Evolutionary conservation across 2,329 filamentous ascomycete genomes (phyloP).

Genomic region (Xylaria sp.): DNA sequence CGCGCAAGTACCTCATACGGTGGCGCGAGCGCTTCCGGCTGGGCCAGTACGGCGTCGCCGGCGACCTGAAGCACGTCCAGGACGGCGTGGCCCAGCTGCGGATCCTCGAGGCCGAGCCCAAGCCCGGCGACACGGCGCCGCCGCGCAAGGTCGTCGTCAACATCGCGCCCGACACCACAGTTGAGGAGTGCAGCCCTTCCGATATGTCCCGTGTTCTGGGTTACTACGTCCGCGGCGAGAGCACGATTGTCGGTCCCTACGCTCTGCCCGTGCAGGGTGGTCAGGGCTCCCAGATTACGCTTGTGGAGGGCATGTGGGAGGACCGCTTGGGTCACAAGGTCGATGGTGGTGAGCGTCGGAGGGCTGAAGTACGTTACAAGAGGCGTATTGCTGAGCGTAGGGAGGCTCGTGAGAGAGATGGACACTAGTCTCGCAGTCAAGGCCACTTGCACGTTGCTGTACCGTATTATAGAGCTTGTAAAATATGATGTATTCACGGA

Average conservation of each 20-base stretch:
- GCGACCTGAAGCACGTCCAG: constrained; percentile 68
- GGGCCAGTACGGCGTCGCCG: constrained; percentile 73
- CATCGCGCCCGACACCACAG: constrained; percentile 44
- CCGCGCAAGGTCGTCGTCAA: constrained; percentile 51
- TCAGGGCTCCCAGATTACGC: constrained; percentile 58
- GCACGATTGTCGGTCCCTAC: constrained; percentile 69
- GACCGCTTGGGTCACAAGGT: constrained; percentile 81
- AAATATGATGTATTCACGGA: constrained; percentile 3
- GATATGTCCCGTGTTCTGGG: constrained; percentile 52
- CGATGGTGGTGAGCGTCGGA: constrained; percentile 90
- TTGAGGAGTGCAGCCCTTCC: constrained; percentile 31
- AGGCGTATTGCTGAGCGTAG: constrained; percentile 72
- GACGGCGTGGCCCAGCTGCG: constrained; percentile 33
- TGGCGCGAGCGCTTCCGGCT: constrained; percentile 83
- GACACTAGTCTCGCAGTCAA: neutral
- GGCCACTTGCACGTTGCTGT: constrained; percentile 13
- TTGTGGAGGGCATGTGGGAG: constrained; percentile 91
- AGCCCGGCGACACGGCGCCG: constrained; percentile 39
- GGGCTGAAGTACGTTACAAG: constrained; percentile 82
- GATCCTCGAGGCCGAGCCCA: constrained; percentile 35
- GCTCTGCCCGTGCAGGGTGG: constrained; percentile 63
- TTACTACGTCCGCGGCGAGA: constrained; percentile 63
- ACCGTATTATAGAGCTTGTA: constrained; percentile 23
- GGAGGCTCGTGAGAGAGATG: constrained; percentile 47
- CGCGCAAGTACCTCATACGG: constrained; percentile 74